A percentile compares a stretch with the other conserved stretches of the same genome.
Evolutionary conservation across 805 yeast genomes (phyloP).

Genomic region (Barnettozyma botsteinii): DNA sequence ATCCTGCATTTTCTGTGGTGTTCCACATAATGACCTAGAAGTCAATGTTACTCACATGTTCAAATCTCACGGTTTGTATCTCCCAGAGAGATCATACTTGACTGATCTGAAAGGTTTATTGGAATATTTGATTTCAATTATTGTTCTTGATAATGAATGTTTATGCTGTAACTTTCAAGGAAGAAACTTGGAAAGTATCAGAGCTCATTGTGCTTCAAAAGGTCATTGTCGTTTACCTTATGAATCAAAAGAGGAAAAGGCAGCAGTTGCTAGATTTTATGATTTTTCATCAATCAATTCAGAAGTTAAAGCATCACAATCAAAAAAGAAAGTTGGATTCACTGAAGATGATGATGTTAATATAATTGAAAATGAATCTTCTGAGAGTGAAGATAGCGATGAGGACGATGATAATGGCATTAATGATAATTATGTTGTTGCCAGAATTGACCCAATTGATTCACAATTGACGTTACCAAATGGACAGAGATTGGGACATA

Average conservation of each 20-base stretch:
- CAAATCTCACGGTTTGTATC: slow-evolving; percentile 71
- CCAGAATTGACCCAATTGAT: slow-evolving; percentile 47
- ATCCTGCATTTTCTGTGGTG: slow-evolving; percentile 54
- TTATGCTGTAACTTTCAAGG: slow-evolving; percentile 81
- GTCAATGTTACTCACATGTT: slow-evolving; percentile 72
- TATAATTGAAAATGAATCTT: slow-evolving; percentile 24
- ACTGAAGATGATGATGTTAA: slow-evolving; percentile 29
- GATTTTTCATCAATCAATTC: slow-evolving; percentile 70
- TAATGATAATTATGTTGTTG: slow-evolving; percentile 30
- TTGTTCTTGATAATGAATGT: slow-evolving; percentile 81
- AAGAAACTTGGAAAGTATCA: slow-evolving; percentile 73
- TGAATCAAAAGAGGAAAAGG: slow-evolving; percentile 72
- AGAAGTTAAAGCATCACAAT: slow-evolving; percentile 27
- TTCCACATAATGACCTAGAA: slow-evolving; percentile 46
- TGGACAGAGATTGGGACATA: slow-evolving; percentile 77
- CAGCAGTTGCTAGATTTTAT: slow-evolving; percentile 73
- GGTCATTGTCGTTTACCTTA: slow-evolving; percentile 88
- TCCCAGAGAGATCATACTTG: slow-evolving; percentile 76
- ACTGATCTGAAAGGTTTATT: slow-evolving; percentile 66
- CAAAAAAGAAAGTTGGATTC: slow-evolving; percentile 28
- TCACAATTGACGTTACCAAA: slow-evolving; percentile 67
- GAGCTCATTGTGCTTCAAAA: slow-evolving; percentile 83
- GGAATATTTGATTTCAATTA: slow-evolving; percentile 69
- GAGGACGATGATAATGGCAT: slow-evolving; percentile 19
- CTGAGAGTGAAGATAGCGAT: slow-evolving; percentile 15